Conservation (phyloP, 371 early-diverging fungal genomes). For the Haplosporangium sp. region DNA sequence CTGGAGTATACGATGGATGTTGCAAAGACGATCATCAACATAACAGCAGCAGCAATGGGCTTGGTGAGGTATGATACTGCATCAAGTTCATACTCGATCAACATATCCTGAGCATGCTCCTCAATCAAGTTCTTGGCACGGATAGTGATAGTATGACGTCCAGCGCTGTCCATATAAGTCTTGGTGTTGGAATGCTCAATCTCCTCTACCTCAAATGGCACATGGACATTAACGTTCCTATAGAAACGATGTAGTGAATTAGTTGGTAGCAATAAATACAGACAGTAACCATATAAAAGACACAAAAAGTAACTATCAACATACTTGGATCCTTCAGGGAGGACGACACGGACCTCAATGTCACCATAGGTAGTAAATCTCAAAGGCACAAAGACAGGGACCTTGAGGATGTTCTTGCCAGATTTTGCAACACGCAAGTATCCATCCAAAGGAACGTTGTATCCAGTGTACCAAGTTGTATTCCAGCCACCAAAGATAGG, state of each 20-base stretch:
- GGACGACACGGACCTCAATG: conserved; percentile 77
- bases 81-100: conserved; percentile 42
- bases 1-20: conserved; percentile 40
- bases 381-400: conserved; percentile 78
- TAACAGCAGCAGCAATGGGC: conserved; percentile 45
- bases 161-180: conserved; percentile 85
- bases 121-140: conserved; percentile 74
- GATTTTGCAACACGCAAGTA: conserved; percentile 63
- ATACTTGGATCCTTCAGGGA: conserved; percentile 95
- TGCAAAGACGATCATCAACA: conserved; percentile 45
- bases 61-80: conserved; percentile 36
- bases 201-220: conserved; percentile 71
- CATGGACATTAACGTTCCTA: conserved; percentile 69
- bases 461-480: conserved; percentile 94
- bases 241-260: not conserved
- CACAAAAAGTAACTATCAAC: conserved; percentile 11
- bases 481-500: conserved; percentile 97
- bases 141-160: conserved; percentile 77
- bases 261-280: not conserved
- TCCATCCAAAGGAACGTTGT: conserved; percentile 74
- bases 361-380: conserved; percentile 72
- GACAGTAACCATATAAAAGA: not conserved
- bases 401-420: conserved; percentile 68
- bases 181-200: conserved; percentile 62
- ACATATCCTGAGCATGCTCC: conserved; percentile 67